Base-by-base conservation (phyloP, 2,329 filamentous ascomycete species). In the Trichophyton verrucosum region DNA sequence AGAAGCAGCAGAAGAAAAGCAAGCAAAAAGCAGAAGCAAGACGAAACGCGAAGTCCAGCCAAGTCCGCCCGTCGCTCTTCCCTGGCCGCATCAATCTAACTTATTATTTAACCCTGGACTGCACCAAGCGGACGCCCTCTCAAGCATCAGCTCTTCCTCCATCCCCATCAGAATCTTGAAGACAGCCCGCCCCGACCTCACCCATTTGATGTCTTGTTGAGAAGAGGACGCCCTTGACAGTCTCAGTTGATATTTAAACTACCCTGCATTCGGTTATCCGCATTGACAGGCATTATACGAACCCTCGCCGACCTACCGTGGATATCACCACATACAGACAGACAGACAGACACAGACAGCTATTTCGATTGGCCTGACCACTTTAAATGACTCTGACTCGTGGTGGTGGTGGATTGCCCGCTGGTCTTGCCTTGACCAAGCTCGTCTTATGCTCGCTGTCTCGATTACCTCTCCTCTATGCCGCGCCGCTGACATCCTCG, bases 401-500 rank as follows among this genome's bases (percentile, higher is more conserved):
- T 58, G 70, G 72, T 57, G 63, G 75, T 64, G 69, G 71, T 64
- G 62, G 70, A 62, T 69, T 75, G 68, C 73, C 75, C 27, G 63
- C 73, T 60, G 66, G 74, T 62, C 66, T 78, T 61, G 72, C 74
- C 40, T 64, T 77, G 47, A 71, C 72, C 17, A 78, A 77, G 66
- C 61, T 77, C 57, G 58, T 77, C 11, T 63, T 76, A 59, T 66
- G 77, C 56, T 64, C 69, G 15, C 61, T 76, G 47, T 65, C 69
- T 5, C 71, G 75, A 58, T 61, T 77, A 38, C 74, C 77, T 8
- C 62, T 75, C 42, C 65, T 74, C 47, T 67, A 71, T 58, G 75
- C 72, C 57, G 72, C 72, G 22, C 76, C 77, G 17, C 60, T 71
- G 9, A 58, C 64, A 17, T 66, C 65, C 60, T 64, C 59, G 65